These are phyloP conservation scores for Gossypium davidsonii DNA, from an alignment of 441 rosid species.

Conservation along the genomic window DNA sequence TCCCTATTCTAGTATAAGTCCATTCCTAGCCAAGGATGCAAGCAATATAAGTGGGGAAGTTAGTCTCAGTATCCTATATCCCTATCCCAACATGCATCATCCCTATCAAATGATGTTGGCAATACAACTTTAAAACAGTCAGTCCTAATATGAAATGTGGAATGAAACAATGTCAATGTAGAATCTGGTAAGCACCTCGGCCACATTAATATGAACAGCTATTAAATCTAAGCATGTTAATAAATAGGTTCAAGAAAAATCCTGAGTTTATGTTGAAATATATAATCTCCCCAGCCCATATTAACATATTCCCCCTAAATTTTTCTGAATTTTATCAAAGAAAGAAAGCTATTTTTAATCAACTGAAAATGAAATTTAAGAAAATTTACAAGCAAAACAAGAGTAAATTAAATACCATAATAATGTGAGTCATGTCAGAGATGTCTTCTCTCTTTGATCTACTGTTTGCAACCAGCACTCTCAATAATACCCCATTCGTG, in stretches of 20 bases:
- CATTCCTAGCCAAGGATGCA: neutral
- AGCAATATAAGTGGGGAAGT: neutral
- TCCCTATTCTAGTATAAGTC: neutral
- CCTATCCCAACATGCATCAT: neutral
- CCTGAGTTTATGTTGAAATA: neutral
- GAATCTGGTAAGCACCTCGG: neutral
- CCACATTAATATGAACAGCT: neutral
- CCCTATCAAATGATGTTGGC: neutral
- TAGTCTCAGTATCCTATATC: neutral
- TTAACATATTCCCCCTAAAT: neutral
- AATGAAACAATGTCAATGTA: neutral
- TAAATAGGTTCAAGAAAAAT: neutral
- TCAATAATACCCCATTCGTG: constrained; percentile 84
- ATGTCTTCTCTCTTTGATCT: constrained; percentile 31
- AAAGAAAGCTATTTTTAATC: neutral
- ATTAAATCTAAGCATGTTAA: neutral
- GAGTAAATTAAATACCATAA: constrained; percentile 59
- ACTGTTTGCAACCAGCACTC: constrained; percentile 61
- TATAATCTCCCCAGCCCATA: neutral
- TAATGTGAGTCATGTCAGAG: constrained; percentile 78
- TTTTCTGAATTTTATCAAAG: neutral
- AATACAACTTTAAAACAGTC: neutral
- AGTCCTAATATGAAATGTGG: neutral
- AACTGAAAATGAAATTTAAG: neutral
- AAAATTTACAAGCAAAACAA: neutral